A percentile compares a stretch with the other conserved stretches of the same genome.
phyloP scores from a whole-genome alignment of 73 alveolate genomes.

The Tetrahymena malaccensis region DNA sequence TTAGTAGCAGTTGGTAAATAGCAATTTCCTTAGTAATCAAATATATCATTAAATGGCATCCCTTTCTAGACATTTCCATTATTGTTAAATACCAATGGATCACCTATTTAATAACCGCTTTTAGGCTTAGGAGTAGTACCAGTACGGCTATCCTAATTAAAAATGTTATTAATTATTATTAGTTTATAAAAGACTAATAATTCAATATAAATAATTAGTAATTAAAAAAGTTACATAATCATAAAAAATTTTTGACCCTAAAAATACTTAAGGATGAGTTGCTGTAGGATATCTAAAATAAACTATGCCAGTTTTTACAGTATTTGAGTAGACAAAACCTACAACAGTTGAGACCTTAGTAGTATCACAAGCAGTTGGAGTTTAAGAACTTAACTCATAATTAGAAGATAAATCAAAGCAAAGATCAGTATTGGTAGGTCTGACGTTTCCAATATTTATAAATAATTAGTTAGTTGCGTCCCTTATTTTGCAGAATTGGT shows the following conservation, averaged over 20 bases:
- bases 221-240: background rate
- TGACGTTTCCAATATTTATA: background rate
- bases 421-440: background rate
- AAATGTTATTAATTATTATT: background rate
- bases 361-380: background rate
- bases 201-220: background rate
- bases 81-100: background rate
- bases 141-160: background rate
- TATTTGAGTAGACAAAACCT: background rate
- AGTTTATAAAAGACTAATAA: background rate
- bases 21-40: background rate
- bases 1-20: background rate
- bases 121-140: background rate
- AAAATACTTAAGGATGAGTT: background rate
- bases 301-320: background rate
- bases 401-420: background rate
- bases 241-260: background rate
- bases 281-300: background rate
- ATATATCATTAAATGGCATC: background rate
- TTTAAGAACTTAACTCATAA: background rate
- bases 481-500: background rate
- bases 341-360: background rate
- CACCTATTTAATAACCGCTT: background rate
- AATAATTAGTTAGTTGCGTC: background rate
- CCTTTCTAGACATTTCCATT: background rate